phyloP scores from a whole-genome alignment of 805 yeast species.

The Saturnispora hagleri region DNA sequence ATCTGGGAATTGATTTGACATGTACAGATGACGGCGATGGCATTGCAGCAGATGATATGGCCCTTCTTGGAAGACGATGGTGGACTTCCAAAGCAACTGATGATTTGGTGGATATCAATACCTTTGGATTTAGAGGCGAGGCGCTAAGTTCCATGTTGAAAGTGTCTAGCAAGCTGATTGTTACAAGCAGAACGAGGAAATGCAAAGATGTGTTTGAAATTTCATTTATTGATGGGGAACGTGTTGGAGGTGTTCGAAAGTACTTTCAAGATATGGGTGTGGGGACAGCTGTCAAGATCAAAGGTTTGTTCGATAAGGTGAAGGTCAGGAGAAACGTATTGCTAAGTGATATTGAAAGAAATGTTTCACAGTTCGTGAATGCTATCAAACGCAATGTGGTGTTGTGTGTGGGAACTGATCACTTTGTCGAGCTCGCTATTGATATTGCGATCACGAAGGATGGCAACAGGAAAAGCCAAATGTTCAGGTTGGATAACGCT shows the following conservation, averaged over 20 bases:
- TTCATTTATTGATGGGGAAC: slow-evolving; percentile 13
- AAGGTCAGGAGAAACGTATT: slow-evolving; percentile 35
- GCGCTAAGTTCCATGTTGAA: slow-evolving; percentile 50
- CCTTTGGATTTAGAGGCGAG: slow-evolving; percentile 69
- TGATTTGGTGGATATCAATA: slow-evolving; percentile 30
- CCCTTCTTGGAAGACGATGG: slow-evolving; percentile 36
- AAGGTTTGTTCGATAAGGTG: slow-evolving; percentile 33
- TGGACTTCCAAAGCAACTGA: slow-evolving; percentile 44
- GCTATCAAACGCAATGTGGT: slow-evolving; percentile 27
- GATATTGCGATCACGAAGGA: not conserved
- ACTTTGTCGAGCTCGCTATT: slow-evolving; percentile 19
- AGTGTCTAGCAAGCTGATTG: slow-evolving; percentile 33
- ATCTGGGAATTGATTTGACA: slow-evolving; percentile 20
- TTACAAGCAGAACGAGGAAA: slow-evolving; percentile 36
- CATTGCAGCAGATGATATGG: slow-evolving; percentile 40
- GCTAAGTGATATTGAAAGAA: slow-evolving; percentile 5
- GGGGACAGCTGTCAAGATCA: slow-evolving; percentile 34
- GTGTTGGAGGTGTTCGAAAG: slow-evolving; percentile 2
- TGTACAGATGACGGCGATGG: slow-evolving; percentile 73
- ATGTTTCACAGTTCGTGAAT: slow-evolving; percentile 19
- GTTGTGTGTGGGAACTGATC: slow-evolving; percentile 19
- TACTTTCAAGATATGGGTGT: not conserved
- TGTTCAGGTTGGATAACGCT: not conserved
- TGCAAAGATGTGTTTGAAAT: slow-evolving; percentile 24
- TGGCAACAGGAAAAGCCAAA: not conserved